A percentile compares a stretch with the other conserved stretches of the same genome.
phyloP scores from a whole-genome alignment of 139 green algal genomes.

The Chlorella sp. region DNA sequence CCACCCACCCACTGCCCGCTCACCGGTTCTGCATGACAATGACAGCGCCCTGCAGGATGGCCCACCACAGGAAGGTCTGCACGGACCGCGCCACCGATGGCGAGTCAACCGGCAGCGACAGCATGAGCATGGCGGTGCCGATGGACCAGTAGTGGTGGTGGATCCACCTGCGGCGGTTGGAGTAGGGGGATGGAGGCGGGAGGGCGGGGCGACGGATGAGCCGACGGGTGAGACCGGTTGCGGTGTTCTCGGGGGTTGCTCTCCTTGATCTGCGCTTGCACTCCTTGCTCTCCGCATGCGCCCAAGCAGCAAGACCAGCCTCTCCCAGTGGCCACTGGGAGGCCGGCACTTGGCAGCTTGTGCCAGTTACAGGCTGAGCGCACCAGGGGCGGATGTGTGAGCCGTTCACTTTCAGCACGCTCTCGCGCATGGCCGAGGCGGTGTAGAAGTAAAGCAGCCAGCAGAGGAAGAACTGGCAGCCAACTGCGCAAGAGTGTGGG shows the following conservation, averaged over 20 bases:
- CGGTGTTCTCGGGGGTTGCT: too few species aligned
- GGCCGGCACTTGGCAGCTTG: too few species aligned
- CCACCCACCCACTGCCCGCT: too few species aligned
- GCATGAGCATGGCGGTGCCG: constrained; percentile 76
- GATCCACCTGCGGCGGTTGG: constrained; percentile 77
- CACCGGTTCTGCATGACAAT: constrained; percentile 76
- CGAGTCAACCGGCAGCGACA: constrained; percentile 91
- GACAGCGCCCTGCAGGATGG: constrained; percentile 61
- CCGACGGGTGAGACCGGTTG: too few species aligned
- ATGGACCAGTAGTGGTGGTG: constrained; percentile 94
- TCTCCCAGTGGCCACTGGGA: too few species aligned
- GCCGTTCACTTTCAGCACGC: constrained; percentile 94
- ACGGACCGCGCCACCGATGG: constrained; percentile 54
- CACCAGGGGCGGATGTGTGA: constrained; percentile 90
- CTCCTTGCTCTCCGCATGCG: too few species aligned
- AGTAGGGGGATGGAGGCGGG: neutral
- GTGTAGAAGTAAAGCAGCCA: constrained; percentile 98
- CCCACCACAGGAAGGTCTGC: constrained; percentile 66
- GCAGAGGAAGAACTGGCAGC: constrained; percentile 86
- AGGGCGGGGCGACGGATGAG: neutral
- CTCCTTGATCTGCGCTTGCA: too few species aligned
- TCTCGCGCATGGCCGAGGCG: constrained; percentile 90
- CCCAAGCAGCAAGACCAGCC: too few species aligned
- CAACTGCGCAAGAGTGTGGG: neutral
- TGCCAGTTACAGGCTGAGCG: neutral